Base-by-base conservation (phyloP, 495 filamentous ascomycete species). In the Talaromyces stipitatus region DNA sequence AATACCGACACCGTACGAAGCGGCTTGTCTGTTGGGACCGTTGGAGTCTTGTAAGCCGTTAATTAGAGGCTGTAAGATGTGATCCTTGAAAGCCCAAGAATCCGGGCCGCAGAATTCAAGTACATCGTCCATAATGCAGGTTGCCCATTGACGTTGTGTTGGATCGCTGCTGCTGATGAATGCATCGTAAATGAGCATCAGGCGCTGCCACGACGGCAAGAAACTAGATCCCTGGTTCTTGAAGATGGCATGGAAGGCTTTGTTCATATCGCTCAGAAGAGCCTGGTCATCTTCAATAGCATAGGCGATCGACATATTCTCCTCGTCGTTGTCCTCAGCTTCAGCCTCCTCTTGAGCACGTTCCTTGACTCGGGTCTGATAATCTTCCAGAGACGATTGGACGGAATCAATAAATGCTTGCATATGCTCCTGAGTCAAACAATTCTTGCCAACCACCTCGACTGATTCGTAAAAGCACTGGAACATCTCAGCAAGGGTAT, bases 401-500 rank as follows among this genome's bases (percentile, higher is more conserved):
- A 89, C 89, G 0, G 85, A 86, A 58, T 88, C 82, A 60, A 97
- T 92, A 73, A 97, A 99, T 14, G 82, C 82, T 33, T 77, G 73
- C 90, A 97, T 90, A 67, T 95, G 85, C 43, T 85, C 77, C 47
- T 77, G 75, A 23, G 76, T 89, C 12, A 99, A 80, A 65, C 85
- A 91, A 61, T 87, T 81, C 71, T 87, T 86, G 56, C 91, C 92
- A 58, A 96, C 83, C 6, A 96, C 90, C 72, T 97, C 94, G 16
- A 99, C 89, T 6, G 89, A 96, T 70, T 99, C 95, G 70, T 99
- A 99, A 78, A 97, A 97, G 79, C 94, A 97, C 71, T 97, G 92
- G 69, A 97, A 99, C 90, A 99, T 96, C 74, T 97, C 95, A 10
- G 95, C 92, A 18, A 99, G 82, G 0, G 92, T 95, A 61, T 99